Evolutionary conservation across 202 grass and related monocot species (phyloP).

Genomic region (Zizania palustris): DNA sequence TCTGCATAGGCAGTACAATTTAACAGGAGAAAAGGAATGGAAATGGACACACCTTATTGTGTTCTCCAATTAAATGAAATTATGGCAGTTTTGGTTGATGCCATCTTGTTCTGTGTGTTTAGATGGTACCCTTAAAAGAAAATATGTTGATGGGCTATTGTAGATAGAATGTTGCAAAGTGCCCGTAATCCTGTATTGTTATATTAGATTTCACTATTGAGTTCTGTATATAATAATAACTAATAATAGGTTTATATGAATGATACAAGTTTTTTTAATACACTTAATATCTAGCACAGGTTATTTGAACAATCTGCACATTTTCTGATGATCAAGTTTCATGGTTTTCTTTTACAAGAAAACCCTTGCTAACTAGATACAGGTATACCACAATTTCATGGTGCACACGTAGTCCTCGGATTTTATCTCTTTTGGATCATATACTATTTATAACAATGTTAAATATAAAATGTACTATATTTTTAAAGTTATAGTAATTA

Average conservation of each 20-base stretch:
- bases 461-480: neutral
- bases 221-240: neutral
- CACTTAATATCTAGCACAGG: constrained; percentile 13
- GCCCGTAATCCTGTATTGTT: neutral
- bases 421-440: neutral
- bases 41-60: neutral
- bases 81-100: constrained; percentile 12
- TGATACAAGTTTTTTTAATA: neutral
- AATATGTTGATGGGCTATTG: neutral
- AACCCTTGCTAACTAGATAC: neutral
- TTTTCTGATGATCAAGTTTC: neutral
- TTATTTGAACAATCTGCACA: neutral
- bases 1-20: constrained; percentile 5
- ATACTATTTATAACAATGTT: too few species aligned
- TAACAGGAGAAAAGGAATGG: neutral
- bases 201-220: neutral
- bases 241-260: neutral
- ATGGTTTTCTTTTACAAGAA: neutral
- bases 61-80: constrained; percentile 18
- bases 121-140: neutral
- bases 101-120: constrained; percentile 9
- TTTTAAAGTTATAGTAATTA: neutral
- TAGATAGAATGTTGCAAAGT: constrained; percentile 9
- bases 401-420: neutral
- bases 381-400: neutral